Percentiles rank a stretch among this genome's conserved stretches.
Evolutionary conservation across 257 asterid species (phyloP).

Genomic region (Gentiana dahurica): DNA sequence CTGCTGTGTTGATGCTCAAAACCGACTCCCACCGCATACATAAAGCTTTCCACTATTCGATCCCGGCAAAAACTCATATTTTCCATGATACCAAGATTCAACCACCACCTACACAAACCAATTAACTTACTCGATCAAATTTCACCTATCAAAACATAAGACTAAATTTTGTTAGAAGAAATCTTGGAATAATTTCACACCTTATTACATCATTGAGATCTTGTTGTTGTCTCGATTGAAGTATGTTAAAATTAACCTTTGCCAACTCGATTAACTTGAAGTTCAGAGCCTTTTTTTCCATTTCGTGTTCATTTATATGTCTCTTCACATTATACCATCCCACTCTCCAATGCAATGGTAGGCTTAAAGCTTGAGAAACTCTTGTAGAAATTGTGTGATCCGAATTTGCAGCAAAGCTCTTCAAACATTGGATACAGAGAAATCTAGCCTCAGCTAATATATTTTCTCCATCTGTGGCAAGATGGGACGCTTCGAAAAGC

Average conservation of each 20-base stretch:
- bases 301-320: slow-evolving; percentile 15
- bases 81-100: slow-evolving; percentile 21
- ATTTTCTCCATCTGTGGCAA: too few species aligned
- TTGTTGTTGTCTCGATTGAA: slow-evolving; percentile 44
- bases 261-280: too few species aligned
- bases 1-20: slow-evolving; percentile 35
- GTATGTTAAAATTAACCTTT: slow-evolving; percentile 42
- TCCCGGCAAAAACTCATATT: slow-evolving; percentile 37
- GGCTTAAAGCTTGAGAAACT: too few species aligned
- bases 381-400: too few species aligned
- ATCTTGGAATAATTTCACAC: too few species aligned
- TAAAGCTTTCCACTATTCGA: slow-evolving; percentile 41
- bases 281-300: slow-evolving; percentile 34
- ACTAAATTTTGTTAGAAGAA: too few species aligned
- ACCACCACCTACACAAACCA: slow-evolving; percentile 39
- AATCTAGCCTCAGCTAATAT: too few species aligned
- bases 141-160: not conserved
- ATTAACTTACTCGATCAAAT: not conserved
- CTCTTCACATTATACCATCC: slow-evolving; percentile 41
- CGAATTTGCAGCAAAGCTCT: too few species aligned
- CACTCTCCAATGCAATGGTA: too few species aligned
- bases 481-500: too few species aligned
- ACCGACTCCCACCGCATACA: slow-evolving; percentile 48
- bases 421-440: too few species aligned
- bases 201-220: slow-evolving; percentile 53